Evolutionary conservation across 306 rosid species (phyloP).

Genomic region (Styphnolobium japonicum): DNA sequence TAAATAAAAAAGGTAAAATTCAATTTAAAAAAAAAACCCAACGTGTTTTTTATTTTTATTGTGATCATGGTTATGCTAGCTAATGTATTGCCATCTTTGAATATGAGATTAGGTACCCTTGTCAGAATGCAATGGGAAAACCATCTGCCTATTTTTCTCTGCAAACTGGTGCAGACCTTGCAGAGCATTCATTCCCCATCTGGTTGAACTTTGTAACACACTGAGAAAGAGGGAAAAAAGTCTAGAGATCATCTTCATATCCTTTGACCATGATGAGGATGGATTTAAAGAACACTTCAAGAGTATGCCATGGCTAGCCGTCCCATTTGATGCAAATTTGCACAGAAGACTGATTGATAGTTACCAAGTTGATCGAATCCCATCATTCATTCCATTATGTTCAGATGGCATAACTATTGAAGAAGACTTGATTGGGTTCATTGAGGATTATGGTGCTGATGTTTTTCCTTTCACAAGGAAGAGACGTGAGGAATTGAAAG

Average conservation of each 20-base stretch:
- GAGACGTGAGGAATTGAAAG: conserved; percentile 50
- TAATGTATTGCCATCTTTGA: conserved; percentile 23
- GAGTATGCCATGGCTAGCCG: conserved; percentile 84
- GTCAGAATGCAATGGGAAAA: conserved; percentile 67
- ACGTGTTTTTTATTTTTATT: conserved; percentile 16
- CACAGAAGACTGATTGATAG: conserved; percentile 54
- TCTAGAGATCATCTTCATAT: conserved; percentile 72
- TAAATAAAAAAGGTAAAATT: not conserved
- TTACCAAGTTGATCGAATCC: conserved; percentile 63
- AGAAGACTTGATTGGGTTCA: conserved; percentile 63
- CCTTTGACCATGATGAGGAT: conserved; percentile 62
- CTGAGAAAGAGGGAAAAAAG: conserved; percentile 44
- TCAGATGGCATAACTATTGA: conserved; percentile 45
- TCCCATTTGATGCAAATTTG: conserved; percentile 59
- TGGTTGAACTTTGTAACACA: conserved; percentile 55
- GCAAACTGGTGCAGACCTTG: conserved; percentile 98
- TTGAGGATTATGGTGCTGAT: conserved; percentile 85
- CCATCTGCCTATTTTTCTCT: conserved; percentile 67
- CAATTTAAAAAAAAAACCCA: not conserved
- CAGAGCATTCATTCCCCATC: conserved; percentile 67
- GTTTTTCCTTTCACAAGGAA: conserved; percentile 87
- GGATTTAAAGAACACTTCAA: conserved; percentile 63
- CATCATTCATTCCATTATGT: conserved; percentile 60
- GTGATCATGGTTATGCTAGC: not conserved
- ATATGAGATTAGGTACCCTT: conserved; percentile 61